These are phyloP conservation scores for Xenosphaeropsis pyriputrescens DNA, from an alignment of 2,329 filamentous ascomycete species.

Conservation along the genomic window DNA sequence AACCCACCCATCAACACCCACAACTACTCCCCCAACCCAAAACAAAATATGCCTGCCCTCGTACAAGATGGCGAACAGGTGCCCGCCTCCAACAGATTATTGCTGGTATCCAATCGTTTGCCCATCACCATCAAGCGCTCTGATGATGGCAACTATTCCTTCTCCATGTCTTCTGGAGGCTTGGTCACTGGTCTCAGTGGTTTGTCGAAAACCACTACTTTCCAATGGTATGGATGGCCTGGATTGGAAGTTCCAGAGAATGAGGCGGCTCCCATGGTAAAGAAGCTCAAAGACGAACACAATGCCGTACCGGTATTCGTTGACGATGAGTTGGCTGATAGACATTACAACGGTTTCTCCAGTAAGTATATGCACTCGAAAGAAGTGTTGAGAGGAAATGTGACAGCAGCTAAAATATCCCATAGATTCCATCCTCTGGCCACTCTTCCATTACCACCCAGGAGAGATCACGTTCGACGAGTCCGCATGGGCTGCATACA, in stretches of 20 bases:
- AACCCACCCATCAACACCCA: background rate
- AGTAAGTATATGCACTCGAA: conserved; percentile 40
- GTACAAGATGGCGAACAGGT: background rate
- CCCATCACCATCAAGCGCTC: conserved; percentile 94
- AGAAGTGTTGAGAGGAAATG: conserved; percentile 1
- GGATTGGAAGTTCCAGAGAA: conserved; percentile 80
- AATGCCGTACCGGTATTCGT: conserved; percentile 86
- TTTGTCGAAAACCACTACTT: conserved; percentile 79
- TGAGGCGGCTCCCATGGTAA: conserved; percentile 60
- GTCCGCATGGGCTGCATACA: conserved; percentile 83
- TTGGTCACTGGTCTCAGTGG: conserved; percentile 89
- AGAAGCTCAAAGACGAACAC: conserved; percentile 74
- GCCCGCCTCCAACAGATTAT: conserved; percentile 30
- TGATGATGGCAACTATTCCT: conserved; percentile 82
- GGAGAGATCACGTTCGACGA: conserved; percentile 98
- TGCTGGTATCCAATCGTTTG: conserved; percentile 86
- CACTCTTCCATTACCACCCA: conserved; percentile 95
- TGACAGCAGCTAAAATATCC: conserved; percentile 3
- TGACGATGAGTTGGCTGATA: conserved; percentile 82
- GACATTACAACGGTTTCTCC: conserved; percentile 95
- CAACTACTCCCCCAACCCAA: too few relatives aligned
- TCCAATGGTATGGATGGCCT: conserved; percentile 98
- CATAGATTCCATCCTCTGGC: conserved; percentile 91
- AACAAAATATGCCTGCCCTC: background rate
- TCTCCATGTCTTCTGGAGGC: conserved; percentile 93